Evolutionary conservation across 352 stramenopile genomes (phyloP).

Genomic region (Elongisporangium anandrum): DNA sequence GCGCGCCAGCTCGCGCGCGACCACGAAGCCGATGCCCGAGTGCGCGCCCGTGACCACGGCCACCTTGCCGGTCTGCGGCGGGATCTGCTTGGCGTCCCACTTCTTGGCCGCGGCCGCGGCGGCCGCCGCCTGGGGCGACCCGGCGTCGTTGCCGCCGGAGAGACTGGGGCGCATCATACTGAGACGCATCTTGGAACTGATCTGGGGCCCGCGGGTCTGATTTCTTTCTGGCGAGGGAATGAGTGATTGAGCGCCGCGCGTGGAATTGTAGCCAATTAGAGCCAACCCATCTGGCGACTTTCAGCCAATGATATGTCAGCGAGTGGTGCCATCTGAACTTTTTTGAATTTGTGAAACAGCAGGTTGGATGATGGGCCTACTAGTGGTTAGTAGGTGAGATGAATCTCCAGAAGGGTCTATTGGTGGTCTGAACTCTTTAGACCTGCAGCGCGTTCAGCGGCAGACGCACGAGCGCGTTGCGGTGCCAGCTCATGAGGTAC

Average conservation of each 20-base stretch:
- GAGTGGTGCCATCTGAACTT: background rate
- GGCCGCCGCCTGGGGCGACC: background rate
- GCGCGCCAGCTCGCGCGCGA: slow-evolving; percentile 18
- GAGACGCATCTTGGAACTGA: background rate
- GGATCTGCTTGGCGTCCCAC: slow-evolving; percentile 20
- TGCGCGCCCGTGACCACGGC: slow-evolving; percentile 31
- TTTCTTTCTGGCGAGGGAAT: background rate
- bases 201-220: background rate
- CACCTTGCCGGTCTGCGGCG: slow-evolving; percentile 19
- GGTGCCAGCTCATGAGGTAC: slow-evolving; percentile 49
- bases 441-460: slow-evolving; percentile 24
- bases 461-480: slow-evolving; percentile 38
- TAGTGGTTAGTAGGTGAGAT: background rate
- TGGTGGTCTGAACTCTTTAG: background rate
- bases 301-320: background rate
- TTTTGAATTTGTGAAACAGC: background rate
- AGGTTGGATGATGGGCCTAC: background rate
- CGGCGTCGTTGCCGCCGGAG: background rate
- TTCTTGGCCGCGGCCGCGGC: background rate
- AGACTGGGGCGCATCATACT: background rate
- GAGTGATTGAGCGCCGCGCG: background rate
- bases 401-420: background rate
- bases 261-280: background rate
- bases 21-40: slow-evolving; percentile 29
- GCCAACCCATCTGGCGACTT: background rate